A percentile compares a stretch with the other conserved stretches of the same genome.
These are phyloP conservation scores for Didymosphaeria variabile DNA, from an alignment of 2,329 filamentous ascomycete genomes.

Conservation along the genomic window DNA sequence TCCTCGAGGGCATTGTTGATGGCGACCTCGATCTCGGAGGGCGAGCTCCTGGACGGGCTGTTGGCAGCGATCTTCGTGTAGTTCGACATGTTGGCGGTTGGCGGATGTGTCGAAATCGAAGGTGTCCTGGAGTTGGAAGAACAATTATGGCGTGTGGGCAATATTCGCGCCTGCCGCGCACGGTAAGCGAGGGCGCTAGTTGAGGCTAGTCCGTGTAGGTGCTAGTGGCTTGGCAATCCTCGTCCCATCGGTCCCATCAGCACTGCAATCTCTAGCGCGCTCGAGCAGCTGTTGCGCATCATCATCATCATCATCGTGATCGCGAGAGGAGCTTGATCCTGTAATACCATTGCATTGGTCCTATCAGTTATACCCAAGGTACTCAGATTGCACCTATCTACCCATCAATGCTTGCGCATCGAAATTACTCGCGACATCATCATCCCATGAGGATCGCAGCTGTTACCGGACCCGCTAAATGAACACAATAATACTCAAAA, in stretches of 20 bases:
- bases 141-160: constrained; percentile 14
- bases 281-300: not conserved
- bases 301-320: not conserved
- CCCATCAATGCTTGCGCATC: too few relatives aligned
- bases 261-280: constrained; percentile 2
- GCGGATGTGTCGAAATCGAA: constrained; percentile 44
- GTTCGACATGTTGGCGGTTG: constrained; percentile 66
- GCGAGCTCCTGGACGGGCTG: constrained; percentile 94
- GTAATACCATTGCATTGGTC: too few relatives aligned
- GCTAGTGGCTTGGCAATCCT: not conserved
- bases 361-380: too few relatives aligned
- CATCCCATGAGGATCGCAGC: constrained; percentile 45
- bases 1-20: constrained; percentile 82
- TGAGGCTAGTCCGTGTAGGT: not conserved
- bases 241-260: too few relatives aligned
- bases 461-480: constrained; percentile 43
- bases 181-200: constrained; percentile 25
- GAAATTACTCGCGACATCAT: constrained; percentile 43
- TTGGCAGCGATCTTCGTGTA: constrained; percentile 95
- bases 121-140: constrained; percentile 27
- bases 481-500: constrained; percentile 46
- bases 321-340: too few relatives aligned
- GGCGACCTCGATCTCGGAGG: constrained; percentile 96
- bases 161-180: constrained; percentile 15
- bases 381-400: too few relatives aligned